Percentiles rank a stretch among this genome's conserved stretches.
These are phyloP conservation scores for Alternaria viburni DNA, from an alignment of 2,329 filamentous ascomycete species.

Conservation along the genomic window DNA sequence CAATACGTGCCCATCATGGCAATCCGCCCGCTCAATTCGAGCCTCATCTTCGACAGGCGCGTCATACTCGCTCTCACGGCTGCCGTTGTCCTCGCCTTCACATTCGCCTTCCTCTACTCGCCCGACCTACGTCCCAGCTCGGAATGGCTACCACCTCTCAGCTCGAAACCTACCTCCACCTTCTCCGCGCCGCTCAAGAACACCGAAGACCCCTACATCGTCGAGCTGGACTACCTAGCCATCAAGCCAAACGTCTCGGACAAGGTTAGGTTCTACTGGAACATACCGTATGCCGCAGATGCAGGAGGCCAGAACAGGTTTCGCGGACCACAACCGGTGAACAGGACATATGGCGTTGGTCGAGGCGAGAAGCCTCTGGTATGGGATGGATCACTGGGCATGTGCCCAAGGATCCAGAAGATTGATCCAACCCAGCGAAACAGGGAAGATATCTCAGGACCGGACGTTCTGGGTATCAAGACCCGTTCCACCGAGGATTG, in stretches of 20 bases:
- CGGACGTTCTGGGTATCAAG: conserved; percentile 35
- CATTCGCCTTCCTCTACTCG: conserved; percentile 36
- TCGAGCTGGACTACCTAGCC: conserved; percentile 41
- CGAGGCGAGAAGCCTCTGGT: conserved; percentile 31
- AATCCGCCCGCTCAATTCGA: conserved; percentile 32
- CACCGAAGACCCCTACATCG: conserved; percentile 32
- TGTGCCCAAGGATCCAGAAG: conserved; percentile 45
- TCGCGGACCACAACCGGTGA: conserved; percentile 39
- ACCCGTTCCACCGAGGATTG: conserved; percentile 48
- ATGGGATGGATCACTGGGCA: conserved; percentile 39
- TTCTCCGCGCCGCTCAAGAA: conserved; percentile 36
- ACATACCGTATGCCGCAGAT: conserved; percentile 42
- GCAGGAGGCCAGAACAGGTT: conserved; percentile 40
- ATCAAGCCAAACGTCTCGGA: conserved; percentile 38
- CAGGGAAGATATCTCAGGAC: conserved; percentile 32
- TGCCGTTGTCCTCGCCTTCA: conserved; percentile 29
- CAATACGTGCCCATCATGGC: conserved; percentile 17
- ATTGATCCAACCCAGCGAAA: conserved; percentile 36
- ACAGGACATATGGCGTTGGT: conserved; percentile 32
- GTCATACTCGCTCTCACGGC: conserved; percentile 29
- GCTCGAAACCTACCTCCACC: conserved; percentile 23
- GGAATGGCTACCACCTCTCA: conserved; percentile 35
- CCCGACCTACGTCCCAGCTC: conserved; percentile 29
- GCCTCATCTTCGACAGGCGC: conserved; percentile 36
- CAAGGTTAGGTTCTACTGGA: conserved; percentile 39